Conservation (phyloP, 2,329 filamentous ascomycete genomes). For the Rasamsonia emersonii region DNA sequence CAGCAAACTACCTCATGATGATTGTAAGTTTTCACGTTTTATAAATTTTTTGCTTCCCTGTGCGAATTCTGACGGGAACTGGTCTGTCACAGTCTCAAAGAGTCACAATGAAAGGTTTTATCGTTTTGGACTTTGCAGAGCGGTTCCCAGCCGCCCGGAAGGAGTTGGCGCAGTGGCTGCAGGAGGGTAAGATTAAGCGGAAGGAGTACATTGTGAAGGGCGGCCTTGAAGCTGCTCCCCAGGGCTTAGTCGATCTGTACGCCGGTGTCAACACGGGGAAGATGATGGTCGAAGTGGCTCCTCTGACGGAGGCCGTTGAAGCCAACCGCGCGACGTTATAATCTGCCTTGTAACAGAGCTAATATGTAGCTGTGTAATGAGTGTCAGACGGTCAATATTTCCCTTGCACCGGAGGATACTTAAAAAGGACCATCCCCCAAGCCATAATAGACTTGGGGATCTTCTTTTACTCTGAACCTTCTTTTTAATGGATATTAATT, state of each 20-base stretch:
- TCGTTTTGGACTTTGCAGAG: conserved; percentile 58
- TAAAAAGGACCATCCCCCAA: neutral
- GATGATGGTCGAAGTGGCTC: conserved; percentile 41
- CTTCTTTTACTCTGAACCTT: too few relatives aligned
- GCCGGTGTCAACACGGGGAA: conserved; percentile 63
- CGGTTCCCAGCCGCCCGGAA: conserved; percentile 51
- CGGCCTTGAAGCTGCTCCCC: conserved; percentile 56
- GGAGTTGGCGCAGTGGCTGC: conserved; percentile 59
- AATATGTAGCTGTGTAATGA: too few relatives aligned
- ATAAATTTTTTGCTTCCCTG: neutral
- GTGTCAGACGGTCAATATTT: too few relatives aligned
- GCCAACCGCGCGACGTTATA: conserved; percentile 36
- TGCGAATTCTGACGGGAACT: neutral
- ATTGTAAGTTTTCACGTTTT: conserved; percentile 23
- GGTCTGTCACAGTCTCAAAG: conserved; percentile 22
- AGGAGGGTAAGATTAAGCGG: conserved; percentile 62
- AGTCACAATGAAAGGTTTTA: conserved; percentile 59
- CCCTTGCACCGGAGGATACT: too few relatives aligned
- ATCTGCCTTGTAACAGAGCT: neutral
- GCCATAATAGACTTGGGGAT: too few relatives aligned
- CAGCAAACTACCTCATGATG: conserved; percentile 39
- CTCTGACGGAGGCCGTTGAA: conserved; percentile 21
- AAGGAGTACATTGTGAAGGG: conserved; percentile 64
- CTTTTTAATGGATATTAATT: too few relatives aligned
- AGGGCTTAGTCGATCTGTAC: conserved; percentile 56